phyloP scores from a whole-genome alignment of 2,329 filamentous ascomycete genomes.

The Pezicula rhizophila region DNA sequence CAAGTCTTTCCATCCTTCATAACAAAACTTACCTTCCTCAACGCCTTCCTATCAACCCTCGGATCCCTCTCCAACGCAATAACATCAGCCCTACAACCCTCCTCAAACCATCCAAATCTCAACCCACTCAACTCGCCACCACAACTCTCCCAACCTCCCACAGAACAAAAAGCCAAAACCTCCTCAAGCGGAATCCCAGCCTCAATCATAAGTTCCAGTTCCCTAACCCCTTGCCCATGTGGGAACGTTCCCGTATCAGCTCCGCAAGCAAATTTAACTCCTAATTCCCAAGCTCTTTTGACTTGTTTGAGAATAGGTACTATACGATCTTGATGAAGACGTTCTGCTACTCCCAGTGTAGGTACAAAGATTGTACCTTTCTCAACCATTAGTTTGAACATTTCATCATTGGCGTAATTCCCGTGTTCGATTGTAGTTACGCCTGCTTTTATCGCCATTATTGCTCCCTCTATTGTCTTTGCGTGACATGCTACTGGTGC shows the following conservation, averaged over 20 bases:
- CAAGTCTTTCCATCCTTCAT: slow-evolving; percentile 51
- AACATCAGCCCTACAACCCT: slow-evolving; percentile 44
- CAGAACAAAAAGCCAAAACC: slow-evolving; percentile 40
- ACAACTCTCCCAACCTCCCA: slow-evolving; percentile 50
- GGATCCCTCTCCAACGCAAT: slow-evolving; percentile 42
- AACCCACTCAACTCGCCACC: slow-evolving; percentile 44
- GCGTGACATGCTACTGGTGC: slow-evolving; percentile 38
- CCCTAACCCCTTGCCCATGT: slow-evolving; percentile 46
- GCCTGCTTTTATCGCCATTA: slow-evolving; percentile 40
- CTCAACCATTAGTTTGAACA: slow-evolving; percentile 37
- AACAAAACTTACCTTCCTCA: slow-evolving; percentile 43
- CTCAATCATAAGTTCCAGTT: slow-evolving; percentile 45
- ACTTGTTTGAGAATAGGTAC: slow-evolving; percentile 30
- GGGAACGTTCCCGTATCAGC: slow-evolving; percentile 48
- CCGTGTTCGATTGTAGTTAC: slow-evolving; percentile 42
- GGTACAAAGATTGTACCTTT: slow-evolving; percentile 44
- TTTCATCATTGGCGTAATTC: slow-evolving; percentile 30
- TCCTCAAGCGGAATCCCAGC: slow-evolving; percentile 44
- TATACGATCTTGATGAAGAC: slow-evolving; percentile 21
- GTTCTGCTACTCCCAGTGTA: slow-evolving; percentile 41
- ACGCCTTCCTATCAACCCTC: slow-evolving; percentile 30
- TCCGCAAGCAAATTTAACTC: slow-evolving; percentile 43
- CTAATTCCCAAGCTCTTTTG: slow-evolving; percentile 38
- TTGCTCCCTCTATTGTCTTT: slow-evolving; percentile 33
- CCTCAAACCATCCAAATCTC: slow-evolving; percentile 44